Evolutionary conservation across 495 filamentous ascomycete species (phyloP), one percentile per base, ranked within the genome.

Genomic region (Geopyxis carbonaria): DNA sequence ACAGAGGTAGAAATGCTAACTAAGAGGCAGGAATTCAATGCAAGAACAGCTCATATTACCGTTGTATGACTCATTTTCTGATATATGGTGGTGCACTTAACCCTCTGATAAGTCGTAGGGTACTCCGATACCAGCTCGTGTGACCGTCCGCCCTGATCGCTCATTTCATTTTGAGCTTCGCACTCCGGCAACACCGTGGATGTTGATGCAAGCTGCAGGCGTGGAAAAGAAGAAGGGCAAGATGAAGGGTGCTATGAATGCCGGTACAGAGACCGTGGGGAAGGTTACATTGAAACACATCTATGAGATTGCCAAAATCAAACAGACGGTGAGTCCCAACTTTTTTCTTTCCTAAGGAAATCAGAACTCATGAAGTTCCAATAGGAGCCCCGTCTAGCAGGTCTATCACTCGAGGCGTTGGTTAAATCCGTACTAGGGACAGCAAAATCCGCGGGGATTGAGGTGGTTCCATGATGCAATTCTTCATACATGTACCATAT

Each of bases 281-380:
- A 71, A 69, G 10, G 68, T 95, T 28, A 85, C 78, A 43, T 64
- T 99, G 52, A 99, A 99, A 66, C 89, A 99, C 62, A 63, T 99
- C 33, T 94, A 87, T 56, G 87, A 95, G 66, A 99, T 99, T 59
- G 89, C 89, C 52, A 79, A 80, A 65, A 92, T 95, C 60, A 99
- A 99, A 68, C 73, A 82, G 44, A 48, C 41, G 5, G 52, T 56
- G 31, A 22, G 44, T 44, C 34, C 1, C 33, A 22, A 29, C 14
- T 39, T 30, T 30, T 30, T 11, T 30, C 15, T 30, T 30, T n/a
- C 27, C 27, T 15, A 3, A 5, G 27, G 25, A n/a, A 28, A n/a
- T 28, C n/a, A 7, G n/a, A n/a, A 7, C 25, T 28, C 5, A 30
- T 11, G 5, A 2, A 30, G 11, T n/a, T 15, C 27, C 15, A 22